These are phyloP conservation scores for Lachnellula occidentalis DNA, from an alignment of 2,329 filamentous ascomycete species.

Conservation along the genomic window DNA sequence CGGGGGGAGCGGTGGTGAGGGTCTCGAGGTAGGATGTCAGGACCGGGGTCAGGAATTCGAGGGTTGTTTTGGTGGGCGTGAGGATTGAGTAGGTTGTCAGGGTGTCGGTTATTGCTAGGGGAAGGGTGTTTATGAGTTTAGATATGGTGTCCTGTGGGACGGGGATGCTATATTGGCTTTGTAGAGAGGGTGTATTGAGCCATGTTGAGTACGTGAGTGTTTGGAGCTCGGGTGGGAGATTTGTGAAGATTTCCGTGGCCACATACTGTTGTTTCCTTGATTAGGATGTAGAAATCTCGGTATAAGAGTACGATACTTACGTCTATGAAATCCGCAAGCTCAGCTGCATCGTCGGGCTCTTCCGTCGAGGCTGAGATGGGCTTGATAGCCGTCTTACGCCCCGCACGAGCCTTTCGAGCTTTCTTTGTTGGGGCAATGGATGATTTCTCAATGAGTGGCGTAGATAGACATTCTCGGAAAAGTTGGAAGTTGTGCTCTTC, in stretches of 20 bases:
- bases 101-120: constrained; percentile 57
- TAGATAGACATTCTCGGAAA: constrained; percentile 71
- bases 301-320: constrained; percentile 7
- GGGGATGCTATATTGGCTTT: constrained; percentile 51
- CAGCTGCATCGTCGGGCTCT: constrained; percentile 40
- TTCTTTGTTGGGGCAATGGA: constrained; percentile 35
- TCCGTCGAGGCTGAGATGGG: constrained; percentile 5
- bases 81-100: constrained; percentile 60
- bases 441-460: constrained; percentile 59
- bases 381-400: constrained; percentile 22
- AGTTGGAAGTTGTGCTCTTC: constrained; percentile 54
- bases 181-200: constrained; percentile 43
- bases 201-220: constrained; percentile 55
- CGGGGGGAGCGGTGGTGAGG: constrained; percentile 56
- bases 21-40: constrained; percentile 57
- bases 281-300: not conserved
- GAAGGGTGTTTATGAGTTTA: constrained; percentile 46
- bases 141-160: constrained; percentile 37
- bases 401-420: constrained; percentile 36
- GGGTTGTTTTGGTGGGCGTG: constrained; percentile 38
- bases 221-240: constrained; percentile 56
- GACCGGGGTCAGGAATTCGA: constrained; percentile 56
- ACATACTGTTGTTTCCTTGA: constrained; percentile 51
- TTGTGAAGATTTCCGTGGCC: constrained; percentile 60
- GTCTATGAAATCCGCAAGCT: constrained; percentile 68